Percentiles rank a stretch among this genome's conserved stretches.
phyloP scores from a whole-genome alignment of 169 alveolate species.

The Cryptosporidium baileyi region DNA sequence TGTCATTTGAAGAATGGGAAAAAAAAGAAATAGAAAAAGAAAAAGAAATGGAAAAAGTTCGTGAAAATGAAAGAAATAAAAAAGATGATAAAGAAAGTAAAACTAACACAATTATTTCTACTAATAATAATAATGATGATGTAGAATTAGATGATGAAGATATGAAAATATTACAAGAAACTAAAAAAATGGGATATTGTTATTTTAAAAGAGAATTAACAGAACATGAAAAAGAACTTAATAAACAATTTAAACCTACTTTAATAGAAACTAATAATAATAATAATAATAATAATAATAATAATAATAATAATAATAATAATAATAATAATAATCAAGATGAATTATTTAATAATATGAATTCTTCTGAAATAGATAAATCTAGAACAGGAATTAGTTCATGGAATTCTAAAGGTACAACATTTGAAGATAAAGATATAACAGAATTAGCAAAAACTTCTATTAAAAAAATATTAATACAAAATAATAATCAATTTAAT shows the following conservation, averaged over 20 bases:
- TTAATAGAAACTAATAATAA: conserved; percentile 63
- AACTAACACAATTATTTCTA: conserved; percentile 49
- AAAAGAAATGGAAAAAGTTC: conserved; percentile 71
- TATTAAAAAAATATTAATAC: conserved; percentile 72
- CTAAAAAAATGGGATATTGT: conserved; percentile 87
- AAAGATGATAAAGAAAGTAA: conserved; percentile 73
- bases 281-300: not conserved
- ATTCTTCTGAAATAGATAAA: conserved; percentile 64
- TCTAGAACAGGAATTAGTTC: conserved; percentile 77
- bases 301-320: conserved; percentile 27
- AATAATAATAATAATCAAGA: not conserved
- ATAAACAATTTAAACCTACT: conserved; percentile 65
- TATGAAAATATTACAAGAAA: conserved; percentile 81
- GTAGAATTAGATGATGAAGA: conserved; percentile 85
- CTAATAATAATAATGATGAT: conserved; percentile 71
- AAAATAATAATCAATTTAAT: conserved; percentile 73
- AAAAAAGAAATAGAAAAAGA: conserved; percentile 76
- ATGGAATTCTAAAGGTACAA: conserved; percentile 85
- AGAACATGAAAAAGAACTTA: conserved; percentile 73
- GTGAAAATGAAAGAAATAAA: conserved; percentile 70
- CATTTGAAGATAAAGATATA: conserved; percentile 84
- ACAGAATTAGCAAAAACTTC: conserved; percentile 67
- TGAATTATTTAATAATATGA: conserved; percentile 57
- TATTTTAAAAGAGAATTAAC: conserved; percentile 79
- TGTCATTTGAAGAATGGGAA: conserved; percentile 77